Evolutionary conservation across 139 green algal species (phyloP).

Genomic region (Closterium sp.): DNA sequence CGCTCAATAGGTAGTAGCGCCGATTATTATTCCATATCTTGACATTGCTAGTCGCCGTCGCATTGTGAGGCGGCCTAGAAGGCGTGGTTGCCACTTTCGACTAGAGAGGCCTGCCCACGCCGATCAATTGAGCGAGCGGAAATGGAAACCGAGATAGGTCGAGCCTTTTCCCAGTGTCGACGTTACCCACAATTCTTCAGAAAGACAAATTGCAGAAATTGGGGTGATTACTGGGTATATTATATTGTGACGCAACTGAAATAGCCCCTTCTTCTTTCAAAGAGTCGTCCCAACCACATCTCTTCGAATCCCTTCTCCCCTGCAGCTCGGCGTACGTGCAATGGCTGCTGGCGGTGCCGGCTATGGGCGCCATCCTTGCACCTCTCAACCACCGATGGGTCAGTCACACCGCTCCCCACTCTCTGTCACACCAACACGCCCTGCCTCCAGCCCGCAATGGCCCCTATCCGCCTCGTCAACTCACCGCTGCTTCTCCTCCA

Average conservation of each 20-base stretch:
- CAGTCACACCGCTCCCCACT: neutral
- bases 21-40: neutral
- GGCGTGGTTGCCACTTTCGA: too few relatives aligned
- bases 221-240: too few relatives aligned
- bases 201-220: too few relatives aligned
- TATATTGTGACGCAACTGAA: neutral
- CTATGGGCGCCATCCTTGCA: slow-evolving; percentile 2
- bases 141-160: too few relatives aligned
- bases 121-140: too few relatives aligned
- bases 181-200: too few relatives aligned
- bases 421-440: neutral
- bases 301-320: neutral
- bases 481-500: too few relatives aligned
- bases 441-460: too few relatives aligned
- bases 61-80: neutral
- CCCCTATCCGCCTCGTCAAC: too few relatives aligned
- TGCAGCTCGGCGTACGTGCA: slow-evolving; percentile 21
- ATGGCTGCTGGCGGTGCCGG: slow-evolving; percentile 16
- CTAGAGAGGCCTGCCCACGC: too few relatives aligned
- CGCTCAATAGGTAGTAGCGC: neutral
- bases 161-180: too few relatives aligned
- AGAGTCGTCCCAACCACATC: too few relatives aligned
- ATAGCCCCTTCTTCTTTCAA: neutral
- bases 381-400: slow-evolving; percentile 34
- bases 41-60: neutral